Percentiles rank a stretch among this genome's conserved stretches.
These are phyloP conservation scores for Coemansia sp. DNA, from an alignment of 192 early-diverging fungal genomes.

Conservation along the genomic window DNA sequence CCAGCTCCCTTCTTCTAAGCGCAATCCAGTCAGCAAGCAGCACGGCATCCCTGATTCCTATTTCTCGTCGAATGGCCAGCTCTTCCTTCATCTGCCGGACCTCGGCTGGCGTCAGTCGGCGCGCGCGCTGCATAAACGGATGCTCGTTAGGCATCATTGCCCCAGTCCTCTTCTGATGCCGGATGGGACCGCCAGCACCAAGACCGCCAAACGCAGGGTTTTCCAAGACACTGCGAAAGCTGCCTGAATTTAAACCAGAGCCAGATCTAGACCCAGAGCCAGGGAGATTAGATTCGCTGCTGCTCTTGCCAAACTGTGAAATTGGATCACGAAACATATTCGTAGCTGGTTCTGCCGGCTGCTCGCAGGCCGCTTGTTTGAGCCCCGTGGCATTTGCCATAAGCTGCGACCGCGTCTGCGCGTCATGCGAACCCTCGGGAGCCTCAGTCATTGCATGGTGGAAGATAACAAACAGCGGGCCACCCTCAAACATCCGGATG, in stretches of 20 bases:
- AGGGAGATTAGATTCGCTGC: not conserved
- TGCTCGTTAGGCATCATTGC: not conserved
- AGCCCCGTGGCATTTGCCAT: conserved; percentile 9
- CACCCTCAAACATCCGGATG: conserved; percentile 22
- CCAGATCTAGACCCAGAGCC: too few species aligned
- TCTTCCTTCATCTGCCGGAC: conserved; percentile 33
- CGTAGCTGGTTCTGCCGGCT: not conserved
- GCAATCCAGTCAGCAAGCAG: conserved; percentile 43
- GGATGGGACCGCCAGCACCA: not conserved
- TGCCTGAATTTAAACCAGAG: not conserved
- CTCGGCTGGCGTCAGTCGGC: conserved; percentile 18
- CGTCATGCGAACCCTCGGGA: not conserved
- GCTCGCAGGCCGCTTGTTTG: not conserved
- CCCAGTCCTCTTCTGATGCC: not conserved
- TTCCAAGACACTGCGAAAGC: not conserved
- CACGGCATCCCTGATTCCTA: conserved; percentile 30
- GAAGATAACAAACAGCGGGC: conserved; percentile 36
- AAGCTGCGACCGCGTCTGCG: not conserved
- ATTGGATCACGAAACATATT: too few species aligned
- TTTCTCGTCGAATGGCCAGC: conserved; percentile 28
- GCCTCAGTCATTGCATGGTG: conserved; percentile 20
- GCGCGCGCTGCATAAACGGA: conserved; percentile 17
- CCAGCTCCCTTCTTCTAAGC: conserved; percentile 34
- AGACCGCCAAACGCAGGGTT: not conserved
- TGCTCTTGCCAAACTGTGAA: not conserved